Evolutionary conservation across 1,139 yeast species (phyloP).

Genomic region (Magnusiomyces fungicola): DNA sequence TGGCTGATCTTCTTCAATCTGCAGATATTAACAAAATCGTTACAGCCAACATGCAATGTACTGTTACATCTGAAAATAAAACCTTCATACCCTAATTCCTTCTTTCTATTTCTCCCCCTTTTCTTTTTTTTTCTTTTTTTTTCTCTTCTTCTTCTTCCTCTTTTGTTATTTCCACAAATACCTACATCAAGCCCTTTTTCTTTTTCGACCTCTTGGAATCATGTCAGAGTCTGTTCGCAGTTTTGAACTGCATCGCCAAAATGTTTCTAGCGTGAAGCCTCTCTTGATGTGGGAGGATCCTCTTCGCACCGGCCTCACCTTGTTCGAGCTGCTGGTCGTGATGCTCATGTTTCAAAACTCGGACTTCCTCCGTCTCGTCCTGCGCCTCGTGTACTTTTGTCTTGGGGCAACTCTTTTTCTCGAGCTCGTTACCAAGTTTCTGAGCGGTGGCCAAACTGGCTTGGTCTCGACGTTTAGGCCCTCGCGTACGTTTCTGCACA

Average conservation of each 20-base stretch:
- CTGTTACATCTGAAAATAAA: not conserved
- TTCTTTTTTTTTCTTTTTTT: not conserved
- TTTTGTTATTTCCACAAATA: not conserved
- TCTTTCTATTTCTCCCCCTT: not conserved
- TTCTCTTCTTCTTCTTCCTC: not conserved
- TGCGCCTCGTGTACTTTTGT: slow-evolving; percentile 40
- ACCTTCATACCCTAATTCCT: not conserved
- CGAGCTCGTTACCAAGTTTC: slow-evolving; percentile 31
- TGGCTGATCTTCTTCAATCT: no score
- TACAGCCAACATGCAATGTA: no score
- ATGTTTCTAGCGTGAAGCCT: slow-evolving; percentile 2
- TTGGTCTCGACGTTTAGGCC: slow-evolving; percentile 31
- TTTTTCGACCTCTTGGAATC: no score
- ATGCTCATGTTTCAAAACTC: slow-evolving; percentile 62
- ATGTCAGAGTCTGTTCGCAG: slow-evolving; percentile 14
- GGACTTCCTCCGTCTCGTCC: slow-evolving; percentile 59
- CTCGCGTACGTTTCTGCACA: slow-evolving; percentile 25
- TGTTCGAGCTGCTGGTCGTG: slow-evolving; percentile 55
- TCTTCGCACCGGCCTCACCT: slow-evolving; percentile 63
- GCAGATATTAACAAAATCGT: no score
- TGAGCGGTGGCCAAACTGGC: slow-evolving; percentile 30
- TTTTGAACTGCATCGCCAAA: slow-evolving; percentile 12
- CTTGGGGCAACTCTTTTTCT: slow-evolving; percentile 28
- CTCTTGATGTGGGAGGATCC: slow-evolving; percentile 83
- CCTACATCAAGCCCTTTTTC: not conserved